phyloP scores from a whole-genome alignment of 2,329 filamentous ascomycete species.

The Erysiphe neolycopersici region DNA sequence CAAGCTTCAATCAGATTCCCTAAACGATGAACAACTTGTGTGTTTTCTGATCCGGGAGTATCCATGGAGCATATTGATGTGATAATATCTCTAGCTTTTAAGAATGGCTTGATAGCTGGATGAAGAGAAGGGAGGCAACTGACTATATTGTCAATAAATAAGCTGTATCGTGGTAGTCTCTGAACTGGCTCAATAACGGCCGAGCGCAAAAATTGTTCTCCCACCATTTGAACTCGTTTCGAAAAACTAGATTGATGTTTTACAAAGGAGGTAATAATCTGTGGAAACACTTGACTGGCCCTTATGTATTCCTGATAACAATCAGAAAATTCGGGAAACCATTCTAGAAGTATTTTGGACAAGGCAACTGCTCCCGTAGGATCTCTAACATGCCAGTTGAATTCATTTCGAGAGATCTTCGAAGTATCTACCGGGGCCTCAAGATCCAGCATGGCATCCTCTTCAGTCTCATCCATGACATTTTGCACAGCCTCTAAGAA shows the following conservation, averaged over 20 bases:
- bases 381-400: constrained; percentile 28
- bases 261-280: constrained; percentile 52
- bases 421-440: constrained; percentile 26
- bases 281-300: constrained; percentile 65
- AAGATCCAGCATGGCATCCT: constrained; percentile 52
- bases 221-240: constrained; percentile 51
- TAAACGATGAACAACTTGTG: constrained; percentile 45
- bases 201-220: constrained; percentile 75
- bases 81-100: constrained; percentile 78
- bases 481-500: constrained; percentile 55
- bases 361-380: constrained; percentile 54
- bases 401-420: constrained; percentile 20
- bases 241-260: constrained; percentile 64
- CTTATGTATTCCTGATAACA: constrained; percentile 87
- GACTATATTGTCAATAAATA: constrained; percentile 90
- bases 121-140: constrained; percentile 65
- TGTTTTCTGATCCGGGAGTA: constrained; percentile 40
- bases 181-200: constrained; percentile 92
- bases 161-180: constrained; percentile 72
- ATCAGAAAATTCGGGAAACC: constrained; percentile 78
- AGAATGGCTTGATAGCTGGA: constrained; percentile 54
- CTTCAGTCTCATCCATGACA: constrained; percentile 61
- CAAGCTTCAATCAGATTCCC: constrained; percentile 53
- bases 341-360: constrained; percentile 59
- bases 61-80: constrained; percentile 93